Evolutionary conservation across 108 stramenopile genomes (phyloP), one percentile per base, ranked within the genome.

Genomic region (Craspedostauros australis): DNA sequence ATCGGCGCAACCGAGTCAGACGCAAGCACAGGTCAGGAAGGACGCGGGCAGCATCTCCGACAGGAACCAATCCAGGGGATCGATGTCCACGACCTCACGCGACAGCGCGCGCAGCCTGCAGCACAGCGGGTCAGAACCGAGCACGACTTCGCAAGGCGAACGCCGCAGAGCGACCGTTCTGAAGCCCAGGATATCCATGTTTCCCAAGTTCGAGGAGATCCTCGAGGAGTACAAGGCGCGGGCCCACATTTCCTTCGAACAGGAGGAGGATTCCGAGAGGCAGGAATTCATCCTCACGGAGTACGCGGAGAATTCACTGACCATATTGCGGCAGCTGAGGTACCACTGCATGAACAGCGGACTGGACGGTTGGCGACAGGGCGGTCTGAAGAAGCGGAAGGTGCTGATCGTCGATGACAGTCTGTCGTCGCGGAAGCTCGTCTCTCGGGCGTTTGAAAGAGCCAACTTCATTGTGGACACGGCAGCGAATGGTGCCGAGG

Each of bases 341-440:
- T 93, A 88, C 56, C 88, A 93, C 51, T 93, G 92, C 46, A 93
- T 93, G 92, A 85, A 89, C 41, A 84, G 75, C 46, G 87, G 85
- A 8, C 70, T 93, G 22, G 92, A 90, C 56, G 92, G 92, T 0
- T 93, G 92, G 92, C 53, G 92, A 54, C 88, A 93, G 48, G 83
- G 86, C 12, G 81, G 84, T 12, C 55, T 84, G 30, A n/a, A n/a
- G n/a, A 76, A 82, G 36, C 55, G 92, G 25, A 93, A 93, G 62
- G 75, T 89, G 19, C 66, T 93, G 15, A 85, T 93, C 41, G 84
- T 93, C 21, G 92, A 93, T 68, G 92, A 93, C 50, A 86, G 84
- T 33, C 54, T 73, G 8, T 78, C 87, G 2, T 90, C 88, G 0
- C 54, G 92, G 55, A 89, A 87, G 66, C 47, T 90, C 32, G 72